Conservation (phyloP, 2,329 filamentous ascomycete genomes). For the Colletotrichum magnum region DNA sequence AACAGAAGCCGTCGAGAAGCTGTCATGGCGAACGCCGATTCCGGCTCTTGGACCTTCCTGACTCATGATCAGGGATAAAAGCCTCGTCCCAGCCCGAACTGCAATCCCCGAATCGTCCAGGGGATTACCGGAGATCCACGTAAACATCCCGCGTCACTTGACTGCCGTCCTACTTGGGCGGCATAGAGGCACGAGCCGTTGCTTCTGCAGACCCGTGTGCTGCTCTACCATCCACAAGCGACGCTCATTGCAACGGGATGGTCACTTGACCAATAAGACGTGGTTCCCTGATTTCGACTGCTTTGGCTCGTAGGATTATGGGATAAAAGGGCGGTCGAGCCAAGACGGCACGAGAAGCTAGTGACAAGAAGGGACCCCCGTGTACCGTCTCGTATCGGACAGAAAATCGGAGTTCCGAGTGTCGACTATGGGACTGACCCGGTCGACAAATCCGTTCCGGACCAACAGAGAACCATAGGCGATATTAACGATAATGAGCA, state of each 20-base stretch:
- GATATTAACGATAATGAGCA: no score
- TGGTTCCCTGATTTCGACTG: not conserved
- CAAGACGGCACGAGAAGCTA: slow-evolving; percentile 14
- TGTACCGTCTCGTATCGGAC: not conserved
- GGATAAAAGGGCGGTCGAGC: slow-evolving; percentile 1
- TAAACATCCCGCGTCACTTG: slow-evolving; percentile 21
- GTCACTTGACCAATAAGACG: not conserved
- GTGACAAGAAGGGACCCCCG: not conserved
- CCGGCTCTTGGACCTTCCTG: not conserved
- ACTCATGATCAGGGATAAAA: not conserved
- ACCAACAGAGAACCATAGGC: no score
- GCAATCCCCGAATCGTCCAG: not conserved
- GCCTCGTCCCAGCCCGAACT: not conserved
- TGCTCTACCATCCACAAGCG: not conserved
- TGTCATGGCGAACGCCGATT: not conserved
- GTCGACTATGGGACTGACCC: not conserved
- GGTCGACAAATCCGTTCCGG: not conserved
- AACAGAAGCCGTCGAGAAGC: not conserved
- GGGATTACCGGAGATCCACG: slow-evolving; percentile 2
- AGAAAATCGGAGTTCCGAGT: not conserved
- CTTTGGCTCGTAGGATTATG: slow-evolving; percentile 29
- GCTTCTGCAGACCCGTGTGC: not conserved
- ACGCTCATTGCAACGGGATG: not conserved
- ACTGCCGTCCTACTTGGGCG: not conserved
- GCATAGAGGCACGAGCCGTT: not conserved